A percentile compares a stretch with the other conserved stretches of the same genome.
Conservation (phyloP, 495 filamentous ascomycete species). For the Xylaria castorea region DNA sequence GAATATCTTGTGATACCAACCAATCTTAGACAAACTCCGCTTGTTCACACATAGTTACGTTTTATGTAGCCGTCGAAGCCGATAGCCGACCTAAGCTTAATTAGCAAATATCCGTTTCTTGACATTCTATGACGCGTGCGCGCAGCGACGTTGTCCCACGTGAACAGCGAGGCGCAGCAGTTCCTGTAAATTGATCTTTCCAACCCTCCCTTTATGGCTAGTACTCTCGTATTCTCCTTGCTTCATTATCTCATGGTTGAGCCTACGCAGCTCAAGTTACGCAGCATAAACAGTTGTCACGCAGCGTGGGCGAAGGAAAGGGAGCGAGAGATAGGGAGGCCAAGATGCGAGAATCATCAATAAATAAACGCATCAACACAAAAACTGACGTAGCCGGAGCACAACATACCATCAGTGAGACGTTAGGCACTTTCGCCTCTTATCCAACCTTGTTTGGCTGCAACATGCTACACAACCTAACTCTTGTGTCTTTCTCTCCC, state of each 20-base stretch:
- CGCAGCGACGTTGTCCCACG: slow-evolving; percentile 18
- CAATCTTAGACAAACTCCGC: slow-evolving; percentile 10
- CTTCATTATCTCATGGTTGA: neutral
- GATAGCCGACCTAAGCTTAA: slow-evolving; percentile 12
- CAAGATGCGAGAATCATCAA: neutral
- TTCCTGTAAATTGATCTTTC: neutral
- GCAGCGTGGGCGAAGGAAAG: neutral
- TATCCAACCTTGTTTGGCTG: slow-evolving; percentile 17
- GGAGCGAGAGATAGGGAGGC: neutral
- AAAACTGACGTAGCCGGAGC: neutral
- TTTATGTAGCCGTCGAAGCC: neutral
- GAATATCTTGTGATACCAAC: slow-evolving; percentile 22
- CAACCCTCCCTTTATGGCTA: neutral
- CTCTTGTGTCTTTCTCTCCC: neutral
- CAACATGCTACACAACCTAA: slow-evolving; percentile 9
- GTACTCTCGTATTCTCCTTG: neutral
- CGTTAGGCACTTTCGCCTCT: slow-evolving; percentile 19
- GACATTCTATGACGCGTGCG: slow-evolving; percentile 2
- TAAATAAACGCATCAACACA: neutral
- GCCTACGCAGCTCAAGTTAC: neutral
- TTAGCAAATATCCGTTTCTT: slow-evolving; percentile 6
- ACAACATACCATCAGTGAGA: slow-evolving; percentile 1
- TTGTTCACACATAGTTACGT: neutral
- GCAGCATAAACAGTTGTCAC: neutral
- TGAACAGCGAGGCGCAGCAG: slow-evolving; percentile 9